A percentile compares a stretch with the other conserved stretches of the same genome.
Conservation (phyloP, 176 grass and related monocot species). For the Dactylis glomerata region DNA sequence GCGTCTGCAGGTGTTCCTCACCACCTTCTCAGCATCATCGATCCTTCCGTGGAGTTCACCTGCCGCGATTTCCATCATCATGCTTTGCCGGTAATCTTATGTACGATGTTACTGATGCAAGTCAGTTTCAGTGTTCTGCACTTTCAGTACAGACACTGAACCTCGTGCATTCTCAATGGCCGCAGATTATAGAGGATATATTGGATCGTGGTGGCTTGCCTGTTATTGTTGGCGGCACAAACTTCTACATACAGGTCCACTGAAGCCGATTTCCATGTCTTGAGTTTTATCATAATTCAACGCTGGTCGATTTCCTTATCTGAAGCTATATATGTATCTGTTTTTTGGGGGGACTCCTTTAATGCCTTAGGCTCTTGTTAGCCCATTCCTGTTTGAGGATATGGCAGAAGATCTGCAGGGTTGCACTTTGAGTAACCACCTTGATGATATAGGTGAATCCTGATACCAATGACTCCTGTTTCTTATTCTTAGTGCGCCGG, state of each 20-base stretch:
- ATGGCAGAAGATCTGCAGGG: constrained; percentile 43
- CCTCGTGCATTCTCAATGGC: constrained; percentile 12
- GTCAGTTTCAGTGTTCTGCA: not conserved
- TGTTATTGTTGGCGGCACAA: constrained; percentile 90
- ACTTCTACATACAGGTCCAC: constrained; percentile 93
- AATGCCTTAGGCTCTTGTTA: constrained; percentile 60
- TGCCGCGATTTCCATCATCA: constrained; percentile 68
- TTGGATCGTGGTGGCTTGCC: constrained; percentile 65
- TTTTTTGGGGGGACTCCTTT: not conserved
- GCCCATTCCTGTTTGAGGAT: constrained; percentile 83
- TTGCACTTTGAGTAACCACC: constrained; percentile 14
- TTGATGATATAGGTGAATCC: constrained; percentile 36
- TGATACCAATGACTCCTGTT: not conserved
- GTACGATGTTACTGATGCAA: not conserved
- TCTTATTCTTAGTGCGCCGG: not conserved
- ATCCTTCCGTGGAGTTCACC: constrained; percentile 82
- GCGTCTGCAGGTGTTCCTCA: constrained; percentile 64
- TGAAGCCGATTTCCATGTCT: not conserved
- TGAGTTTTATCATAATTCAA: constrained; percentile 29
- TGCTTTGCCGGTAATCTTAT: constrained; percentile 47
- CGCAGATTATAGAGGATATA: constrained; percentile 78
- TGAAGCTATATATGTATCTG: not conserved
- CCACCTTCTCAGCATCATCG: constrained; percentile 67
- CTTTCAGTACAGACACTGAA: not conserved
- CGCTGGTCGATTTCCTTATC: not conserved